A percentile compares a stretch with the other conserved stretches of the same genome.
Evolutionary conservation across 768 basidiomycete genomes (phyloP).

Genomic region (Kwoniella newhampshirensis): DNA sequence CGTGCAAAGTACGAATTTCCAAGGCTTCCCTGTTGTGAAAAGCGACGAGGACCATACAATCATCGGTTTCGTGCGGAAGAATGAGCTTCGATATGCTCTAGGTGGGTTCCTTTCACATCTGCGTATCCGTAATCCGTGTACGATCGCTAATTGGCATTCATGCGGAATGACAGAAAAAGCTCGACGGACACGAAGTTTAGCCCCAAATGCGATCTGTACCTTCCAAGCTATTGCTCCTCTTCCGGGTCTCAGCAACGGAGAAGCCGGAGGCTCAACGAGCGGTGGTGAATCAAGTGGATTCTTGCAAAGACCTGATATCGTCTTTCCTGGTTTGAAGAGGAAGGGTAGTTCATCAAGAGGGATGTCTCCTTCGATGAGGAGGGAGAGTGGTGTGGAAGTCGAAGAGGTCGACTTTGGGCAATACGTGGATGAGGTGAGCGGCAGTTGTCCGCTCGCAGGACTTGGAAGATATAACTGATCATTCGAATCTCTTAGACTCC

Average conservation of each 20-base stretch:
- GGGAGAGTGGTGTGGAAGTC: slow-evolving; percentile 36
- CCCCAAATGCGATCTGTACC: slow-evolving; percentile 67
- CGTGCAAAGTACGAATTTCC: slow-evolving; percentile 70
- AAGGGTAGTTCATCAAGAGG: slow-evolving; percentile 8
- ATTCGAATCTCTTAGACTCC: slow-evolving; percentile 66
- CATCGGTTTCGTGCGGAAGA: slow-evolving; percentile 82
- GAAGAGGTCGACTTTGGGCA: slow-evolving; percentile 62
- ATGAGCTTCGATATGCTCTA: slow-evolving; percentile 79
- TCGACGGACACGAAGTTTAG: slow-evolving; percentile 63
- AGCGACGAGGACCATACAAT: slow-evolving; percentile 64
- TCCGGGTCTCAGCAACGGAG: background rate
- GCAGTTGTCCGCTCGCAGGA: no score
- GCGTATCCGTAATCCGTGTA: no score
- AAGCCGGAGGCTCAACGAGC: slow-evolving; percentile 5
- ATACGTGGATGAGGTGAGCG: slow-evolving; percentile 88
- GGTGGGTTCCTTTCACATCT: slow-evolving; percentile 57
- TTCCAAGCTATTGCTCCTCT: slow-evolving; percentile 60
- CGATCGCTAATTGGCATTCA: background rate
- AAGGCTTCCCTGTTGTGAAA: slow-evolving; percentile 85
- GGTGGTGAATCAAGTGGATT: slow-evolving; percentile 11
- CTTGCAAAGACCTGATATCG: slow-evolving; percentile 31
- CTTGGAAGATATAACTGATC: background rate
- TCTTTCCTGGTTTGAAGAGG: slow-evolving; percentile 26
- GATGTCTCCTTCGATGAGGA: slow-evolving; percentile 8
- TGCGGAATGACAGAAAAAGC: slow-evolving; percentile 65